These are phyloP conservation scores for Suhomyces wounanorum DNA, from an alignment of 1,139 yeast species.

Conservation along the genomic window DNA sequence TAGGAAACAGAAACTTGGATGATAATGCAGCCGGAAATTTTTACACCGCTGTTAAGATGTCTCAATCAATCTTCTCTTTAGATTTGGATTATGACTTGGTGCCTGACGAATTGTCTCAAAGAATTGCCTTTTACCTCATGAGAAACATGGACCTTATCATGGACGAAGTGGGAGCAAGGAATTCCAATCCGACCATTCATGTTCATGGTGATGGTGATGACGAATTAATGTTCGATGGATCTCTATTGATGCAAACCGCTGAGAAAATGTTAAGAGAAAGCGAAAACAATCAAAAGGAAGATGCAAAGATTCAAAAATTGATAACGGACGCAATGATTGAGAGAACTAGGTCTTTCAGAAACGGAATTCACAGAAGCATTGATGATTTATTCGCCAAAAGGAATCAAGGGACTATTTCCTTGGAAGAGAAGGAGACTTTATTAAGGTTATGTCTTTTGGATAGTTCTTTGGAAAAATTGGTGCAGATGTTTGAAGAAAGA, in stretches of 20 bases:
- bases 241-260: constrained; percentile 33
- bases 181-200: constrained; percentile 19
- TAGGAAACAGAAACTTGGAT: constrained; percentile 61
- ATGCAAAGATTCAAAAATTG: constrained; percentile 40
- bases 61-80: constrained; percentile 63
- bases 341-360: constrained; percentile 43
- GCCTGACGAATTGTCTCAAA: constrained; percentile 70
- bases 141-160: constrained; percentile 72
- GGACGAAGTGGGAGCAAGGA: constrained; percentile 37
- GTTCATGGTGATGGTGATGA: constrained; percentile 37
- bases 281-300: constrained; percentile 35
- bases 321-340: constrained; percentile 47
- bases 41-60: constrained; percentile 68
- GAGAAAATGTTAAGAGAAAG: constrained; percentile 27
- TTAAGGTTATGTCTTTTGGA: constrained; percentile 47
- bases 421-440: constrained; percentile 48
- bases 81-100: constrained; percentile 72
- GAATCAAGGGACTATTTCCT: constrained; percentile 38
- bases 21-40: constrained; percentile 65
- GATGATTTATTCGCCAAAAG: constrained; percentile 42
- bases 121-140: constrained; percentile 80
- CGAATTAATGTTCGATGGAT: constrained; percentile 51
- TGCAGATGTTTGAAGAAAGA: constrained; percentile 47
- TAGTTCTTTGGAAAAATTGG: constrained; percentile 45
- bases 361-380: constrained; percentile 44